Base-by-base conservation (phyloP, 2,329 filamentous ascomycete species). In the Mycosphaerella arachidis region DNA sequence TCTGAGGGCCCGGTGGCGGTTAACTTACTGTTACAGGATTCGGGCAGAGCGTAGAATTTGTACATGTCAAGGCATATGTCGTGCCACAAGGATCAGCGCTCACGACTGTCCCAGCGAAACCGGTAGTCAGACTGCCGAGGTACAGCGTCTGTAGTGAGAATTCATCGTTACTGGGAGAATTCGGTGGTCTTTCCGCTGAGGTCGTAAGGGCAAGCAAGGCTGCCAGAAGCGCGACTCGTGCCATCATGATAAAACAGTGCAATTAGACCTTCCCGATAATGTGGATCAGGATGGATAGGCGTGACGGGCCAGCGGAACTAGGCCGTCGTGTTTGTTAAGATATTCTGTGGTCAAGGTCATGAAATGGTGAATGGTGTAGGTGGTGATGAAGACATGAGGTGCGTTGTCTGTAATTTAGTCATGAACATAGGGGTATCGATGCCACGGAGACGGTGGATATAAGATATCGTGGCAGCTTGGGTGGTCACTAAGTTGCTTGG, bases 51-150 rank as follows among this genome's bases (percentile, higher is more conserved):
- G 48, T 50, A 16, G 48, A 27, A 16, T 50, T 50, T 27, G 55
- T 60, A 40, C 63, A 64, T 3, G 46, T 50, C 20, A 64, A 45
- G n/a, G 63, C 63, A n/a, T 60, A 30, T 8, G 57, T 59, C 8
- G 60, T 64, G 9, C 59, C 60, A 46, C 63, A 64, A 29, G 48
- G 48, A 51, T 64, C 55, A 12, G 60, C 63, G 33, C 48, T 35
- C 20, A 62, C 52, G 12, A 64, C 48, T 31, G 59, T 54, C 12
- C 54, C 63, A 20, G 48, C 57, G n/a, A 57, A 59, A 10, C 53
- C 58, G 9, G 48, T 50, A 27, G 48, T 50, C 12, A 27, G 18
- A 27, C n/a, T 27, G n/a, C 48, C 48, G 8, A 50, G 48, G 20
- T 50, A 50, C 13, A 50, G 27, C 12, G 48, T 50, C 48, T 24